A percentile compares a stretch with the other conserved stretches of the same genome.
Conservation (phyloP, 805 yeast genomes). For the Ogataea pignaliae region DNA sequence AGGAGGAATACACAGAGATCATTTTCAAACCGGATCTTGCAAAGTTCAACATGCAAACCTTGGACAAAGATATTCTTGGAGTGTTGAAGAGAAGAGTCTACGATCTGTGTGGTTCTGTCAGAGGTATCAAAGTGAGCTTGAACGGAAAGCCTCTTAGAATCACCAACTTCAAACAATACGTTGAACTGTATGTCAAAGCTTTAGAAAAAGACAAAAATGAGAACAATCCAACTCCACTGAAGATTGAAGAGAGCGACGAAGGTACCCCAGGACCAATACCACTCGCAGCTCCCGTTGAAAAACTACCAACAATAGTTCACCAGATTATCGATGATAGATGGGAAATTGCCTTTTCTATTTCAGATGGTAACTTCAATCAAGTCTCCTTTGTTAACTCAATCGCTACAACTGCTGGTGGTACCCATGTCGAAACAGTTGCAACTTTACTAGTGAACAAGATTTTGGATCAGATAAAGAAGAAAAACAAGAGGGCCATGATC, state of each 20-base stretch:
- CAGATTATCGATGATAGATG: constrained; percentile 82
- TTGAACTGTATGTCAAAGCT: constrained; percentile 83
- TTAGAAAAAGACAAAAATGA: constrained; percentile 46
- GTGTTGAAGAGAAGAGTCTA: constrained; percentile 90
- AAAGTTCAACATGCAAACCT: constrained; percentile 77
- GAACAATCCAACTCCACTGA: constrained; percentile 4
- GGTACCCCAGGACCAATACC: constrained; percentile 5
- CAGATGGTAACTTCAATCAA: constrained; percentile 87
- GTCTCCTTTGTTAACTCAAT: constrained; percentile 96
- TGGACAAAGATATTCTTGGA: constrained; percentile 80
- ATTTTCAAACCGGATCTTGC: constrained; percentile 83
- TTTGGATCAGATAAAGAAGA: constrained; percentile 66
- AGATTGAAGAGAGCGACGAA: constrained; percentile 11
- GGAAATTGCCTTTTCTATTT: constrained; percentile 94
- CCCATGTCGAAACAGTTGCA: constrained; percentile 82
- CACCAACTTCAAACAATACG: constrained; percentile 77
- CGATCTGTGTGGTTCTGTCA: constrained; percentile 91
- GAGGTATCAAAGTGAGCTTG: constrained; percentile 71
- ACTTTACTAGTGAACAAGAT: constrained; percentile 82
- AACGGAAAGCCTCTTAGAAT: constrained; percentile 71
- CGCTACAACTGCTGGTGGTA: constrained; percentile 96
- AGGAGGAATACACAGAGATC: constrained; percentile 78
- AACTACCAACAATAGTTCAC: constrained; percentile 59
- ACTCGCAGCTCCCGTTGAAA: constrained; percentile 30
- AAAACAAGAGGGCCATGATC: constrained; percentile 59